A percentile compares a stretch with the other conserved stretches of the same genome.
Conservation (phyloP, 2,329 filamentous ascomycete genomes). For the Cladophialophora bantiana region DNA sequence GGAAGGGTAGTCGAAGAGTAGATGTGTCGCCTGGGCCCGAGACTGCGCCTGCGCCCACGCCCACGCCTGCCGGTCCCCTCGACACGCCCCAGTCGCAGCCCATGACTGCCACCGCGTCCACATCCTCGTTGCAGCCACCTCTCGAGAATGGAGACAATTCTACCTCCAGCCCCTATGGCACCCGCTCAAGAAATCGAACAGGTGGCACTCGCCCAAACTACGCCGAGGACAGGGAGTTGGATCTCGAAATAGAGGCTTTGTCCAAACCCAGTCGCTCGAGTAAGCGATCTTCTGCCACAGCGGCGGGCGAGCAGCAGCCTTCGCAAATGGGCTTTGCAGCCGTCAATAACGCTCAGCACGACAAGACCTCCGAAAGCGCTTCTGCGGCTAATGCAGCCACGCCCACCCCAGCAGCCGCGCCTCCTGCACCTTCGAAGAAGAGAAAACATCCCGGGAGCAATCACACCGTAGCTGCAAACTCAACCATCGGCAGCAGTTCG, state of each 20-base stretch:
- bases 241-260: slow-evolving; percentile 79
- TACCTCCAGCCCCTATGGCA: slow-evolving; percentile 79
- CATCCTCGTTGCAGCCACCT: slow-evolving; percentile 48
- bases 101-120: slow-evolving; percentile 54
- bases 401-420: slow-evolving; percentile 53
- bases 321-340: slow-evolving; percentile 24
- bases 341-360: slow-evolving; percentile 24
- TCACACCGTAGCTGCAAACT: slow-evolving; percentile 46
- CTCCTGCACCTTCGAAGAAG: slow-evolving; percentile 71
- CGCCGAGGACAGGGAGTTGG: slow-evolving; percentile 89
- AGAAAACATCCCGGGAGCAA: slow-evolving; percentile 73
- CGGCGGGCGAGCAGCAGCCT: slow-evolving; percentile 23
- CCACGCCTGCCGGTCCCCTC: slow-evolving; percentile 40
- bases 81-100: slow-evolving; percentile 51
- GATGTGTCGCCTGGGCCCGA: slow-evolving; percentile 37
- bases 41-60: slow-evolving; percentile 23
- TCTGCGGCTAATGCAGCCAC: slow-evolving; percentile 50
- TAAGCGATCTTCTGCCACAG: slow-evolving; percentile 32
- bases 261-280: slow-evolving; percentile 43
- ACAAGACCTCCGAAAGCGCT: slow-evolving; percentile 14
- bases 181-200: slow-evolving; percentile 87
- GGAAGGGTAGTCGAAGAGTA: slow-evolving; percentile 34
- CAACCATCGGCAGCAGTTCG: slow-evolving; percentile 46
- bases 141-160: slow-evolving; percentile 53
- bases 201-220: slow-evolving; percentile 87